A percentile compares a stretch with the other conserved stretches of the same genome.
These are phyloP conservation scores for Brassica incana DNA, from an alignment of 345 rosid genomes.

Conservation along the genomic window DNA sequence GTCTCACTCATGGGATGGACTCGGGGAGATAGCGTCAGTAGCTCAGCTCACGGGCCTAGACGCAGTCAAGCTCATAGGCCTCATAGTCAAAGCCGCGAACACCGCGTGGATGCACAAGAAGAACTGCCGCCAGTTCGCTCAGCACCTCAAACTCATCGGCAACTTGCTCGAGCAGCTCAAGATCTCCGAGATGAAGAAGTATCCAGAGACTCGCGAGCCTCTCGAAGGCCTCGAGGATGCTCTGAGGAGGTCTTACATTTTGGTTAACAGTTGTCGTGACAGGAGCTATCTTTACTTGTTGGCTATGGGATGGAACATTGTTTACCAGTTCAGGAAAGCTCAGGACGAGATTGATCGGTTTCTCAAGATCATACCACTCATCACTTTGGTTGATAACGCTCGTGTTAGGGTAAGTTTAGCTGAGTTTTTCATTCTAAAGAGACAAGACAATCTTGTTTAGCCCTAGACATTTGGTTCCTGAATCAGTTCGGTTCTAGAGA, in stretches of 20 bases:
- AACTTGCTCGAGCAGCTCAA: slow-evolving; percentile 81
- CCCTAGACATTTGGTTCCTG: too few species aligned
- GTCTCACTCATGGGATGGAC: slow-evolving; percentile 57
- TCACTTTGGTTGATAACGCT: slow-evolving; percentile 92
- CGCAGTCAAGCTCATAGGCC: slow-evolving; percentile 74
- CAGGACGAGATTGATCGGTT: slow-evolving; percentile 95
- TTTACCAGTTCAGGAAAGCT: slow-evolving; percentile 91
- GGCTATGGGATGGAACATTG: slow-evolving; percentile 99
- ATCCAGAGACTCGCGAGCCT: slow-evolving; percentile 96
- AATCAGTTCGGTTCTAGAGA: too few species aligned
- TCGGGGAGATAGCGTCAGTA: slow-evolving; percentile 77
- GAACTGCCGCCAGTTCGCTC: slow-evolving; percentile 94
- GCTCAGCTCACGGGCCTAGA: slow-evolving; percentile 86
- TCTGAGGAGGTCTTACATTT: slow-evolving; percentile 71
- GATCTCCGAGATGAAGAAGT: slow-evolving; percentile 91
- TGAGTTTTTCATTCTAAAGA: too few species aligned
- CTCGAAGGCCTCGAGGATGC: slow-evolving; percentile 96
- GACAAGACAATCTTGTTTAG: too few species aligned
- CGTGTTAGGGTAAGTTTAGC: slow-evolving; percentile 68
- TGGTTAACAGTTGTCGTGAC: slow-evolving; percentile 90
- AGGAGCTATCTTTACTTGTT: slow-evolving; percentile 88
- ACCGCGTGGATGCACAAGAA: slow-evolving; percentile 97
- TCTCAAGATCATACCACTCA: slow-evolving; percentile 88
- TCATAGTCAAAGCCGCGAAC: slow-evolving; percentile 79
- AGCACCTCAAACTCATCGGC: slow-evolving; percentile 86